Base-by-base conservation (phyloP, 495 filamentous ascomycete genomes). In the Aspergillus asperescens region DNA sequence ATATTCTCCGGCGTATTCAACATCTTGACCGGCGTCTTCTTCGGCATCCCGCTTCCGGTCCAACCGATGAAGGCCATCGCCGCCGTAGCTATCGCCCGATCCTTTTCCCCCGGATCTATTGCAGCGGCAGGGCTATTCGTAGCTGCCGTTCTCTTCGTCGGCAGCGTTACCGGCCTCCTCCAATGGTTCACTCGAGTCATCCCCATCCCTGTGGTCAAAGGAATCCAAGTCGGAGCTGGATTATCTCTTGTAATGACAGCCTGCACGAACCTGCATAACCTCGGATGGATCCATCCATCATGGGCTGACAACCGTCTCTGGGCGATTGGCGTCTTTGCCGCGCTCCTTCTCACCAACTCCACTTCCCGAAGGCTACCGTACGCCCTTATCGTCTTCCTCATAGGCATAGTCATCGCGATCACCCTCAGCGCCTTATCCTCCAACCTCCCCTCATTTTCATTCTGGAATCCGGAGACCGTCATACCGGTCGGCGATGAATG, bases 1-100 rank as follows among this genome's bases (percentile, higher is more conserved):
- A 79, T 96, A 4, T 94, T 96, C 66, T 87, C 87, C 0, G 92
- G 92, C 1, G 54, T 91, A 5, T 90, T 84, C 59, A 97, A 97
- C 59, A 81, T 97, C 44, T 50, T 84, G 5, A 95, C 89, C 0
- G 92, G 92, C 7, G 61, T 84, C 4, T 63, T 83, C 25, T 97
- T 95, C 61, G 91, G 91, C 8, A 83, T 96, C 19, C 90, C 90
- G 0, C 64, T 95, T 0, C 90, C 90, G 0, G 88, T 95, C 0
- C 88, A 92, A 67, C 88, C 88, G 9, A 89, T 93, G 86, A 90
- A 94, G 73, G 91, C 91, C 15, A 91, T 97, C 53, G 90, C 90
- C 32, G 86, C 92, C 0, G 83, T 95, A 0, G 87, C 90, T 12
- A 86, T 97, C 42, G 79, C 85, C 9, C 77, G 78, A 22, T 71